Base-by-base conservation (phyloP, 495 filamentous ascomycete genomes). In the Aspergillus incahuasiensis region DNA sequence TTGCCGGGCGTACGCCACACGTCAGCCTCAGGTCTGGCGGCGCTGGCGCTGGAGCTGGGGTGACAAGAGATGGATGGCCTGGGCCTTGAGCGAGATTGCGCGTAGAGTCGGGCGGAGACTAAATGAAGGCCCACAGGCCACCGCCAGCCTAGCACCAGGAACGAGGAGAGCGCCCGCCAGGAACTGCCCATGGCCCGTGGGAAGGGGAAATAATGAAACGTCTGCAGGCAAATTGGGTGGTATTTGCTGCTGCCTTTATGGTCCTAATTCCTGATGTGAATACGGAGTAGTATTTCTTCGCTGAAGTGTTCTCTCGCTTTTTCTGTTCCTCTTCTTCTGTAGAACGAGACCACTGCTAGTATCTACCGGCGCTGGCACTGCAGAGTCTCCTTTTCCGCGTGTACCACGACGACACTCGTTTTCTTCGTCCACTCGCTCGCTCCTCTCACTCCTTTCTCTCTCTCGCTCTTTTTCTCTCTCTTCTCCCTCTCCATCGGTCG, bases 401-500 rank as follows among this genome's bases (percentile, higher is more conserved):
- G 48, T 50, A 50, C 48, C 40, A 50, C 48, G 6, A 21, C 18
- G 32, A 3, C 38, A n/a, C 60, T 57, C 45, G 56, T 50, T 56
- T 55, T 59, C 55, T 56, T 39, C 53, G 49, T 63, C 30, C 53
- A n/a, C n/a, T n/a, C n/a, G n/a, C 55, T 48, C 22, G 28, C 20
- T 22, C n/a, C n/a, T 30, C 57, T 32, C 49, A 61, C 45, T 43
- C 61, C 60, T 54, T 49, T 41, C 20, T 40, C 49, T 42, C 32
- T 16, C 21, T 43, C 57, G 22, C 52, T 63, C 45, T 62, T 61
- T 55, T 49, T 41, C 20, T 52, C 52, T 35, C 43, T 60, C 59
- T 53, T 62, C 67, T 63, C 57, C 48, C 55, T 44, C 46, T 60
- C 35, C 25, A 30, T 52, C 47, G 39, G 16, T 51, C 42, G 34